Evolutionary conservation across 1,284 basidiomycete genomes (phyloP).

Genomic region (Ganoderma lucidum): DNA sequence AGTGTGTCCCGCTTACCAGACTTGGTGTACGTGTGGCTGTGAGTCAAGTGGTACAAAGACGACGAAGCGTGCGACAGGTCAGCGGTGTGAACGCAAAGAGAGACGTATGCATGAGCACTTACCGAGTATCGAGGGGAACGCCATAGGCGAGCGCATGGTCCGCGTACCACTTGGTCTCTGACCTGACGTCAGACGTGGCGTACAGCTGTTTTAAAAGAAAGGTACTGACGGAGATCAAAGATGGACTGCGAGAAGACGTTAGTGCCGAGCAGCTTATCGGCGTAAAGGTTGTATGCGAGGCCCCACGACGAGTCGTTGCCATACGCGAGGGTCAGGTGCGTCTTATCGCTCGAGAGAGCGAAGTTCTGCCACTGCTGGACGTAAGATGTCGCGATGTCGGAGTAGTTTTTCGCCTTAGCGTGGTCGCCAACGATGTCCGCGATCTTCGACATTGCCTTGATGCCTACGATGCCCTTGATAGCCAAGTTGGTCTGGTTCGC

Average conservation of each 20-base stretch:
- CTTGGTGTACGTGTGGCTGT: constrained; percentile 72
- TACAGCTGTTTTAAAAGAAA: not conserved
- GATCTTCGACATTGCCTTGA: constrained; percentile 73
- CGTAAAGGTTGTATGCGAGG: constrained; percentile 71
- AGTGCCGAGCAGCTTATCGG: constrained; percentile 66
- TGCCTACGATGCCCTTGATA: constrained; percentile 80
- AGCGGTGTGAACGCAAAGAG: not conserved
- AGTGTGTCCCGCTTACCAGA: constrained; percentile 48
- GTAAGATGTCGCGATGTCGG: constrained; percentile 64
- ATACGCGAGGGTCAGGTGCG: constrained; percentile 64
- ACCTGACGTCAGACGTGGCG: too few species aligned
- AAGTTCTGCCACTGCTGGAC: constrained; percentile 62
- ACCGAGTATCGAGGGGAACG: constrained; percentile 69
- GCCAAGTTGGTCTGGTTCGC: constrained; percentile 84
- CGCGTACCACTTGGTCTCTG: constrained; percentile 70
- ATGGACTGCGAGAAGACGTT: constrained; percentile 69
- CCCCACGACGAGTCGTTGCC: constrained; percentile 64
- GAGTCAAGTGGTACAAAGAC: not conserved
- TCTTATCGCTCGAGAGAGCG: constrained; percentile 56
- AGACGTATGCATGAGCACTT: constrained; percentile 13
- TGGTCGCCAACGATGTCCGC: constrained; percentile 58
- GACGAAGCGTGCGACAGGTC: too few species aligned
- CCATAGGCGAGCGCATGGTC: constrained; percentile 54
- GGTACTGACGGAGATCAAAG: constrained; percentile 64
- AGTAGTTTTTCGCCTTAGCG: constrained; percentile 59